phyloP scores from a whole-genome alignment of 805 yeast species.

The Metschnikowia picachoensis region DNA sequence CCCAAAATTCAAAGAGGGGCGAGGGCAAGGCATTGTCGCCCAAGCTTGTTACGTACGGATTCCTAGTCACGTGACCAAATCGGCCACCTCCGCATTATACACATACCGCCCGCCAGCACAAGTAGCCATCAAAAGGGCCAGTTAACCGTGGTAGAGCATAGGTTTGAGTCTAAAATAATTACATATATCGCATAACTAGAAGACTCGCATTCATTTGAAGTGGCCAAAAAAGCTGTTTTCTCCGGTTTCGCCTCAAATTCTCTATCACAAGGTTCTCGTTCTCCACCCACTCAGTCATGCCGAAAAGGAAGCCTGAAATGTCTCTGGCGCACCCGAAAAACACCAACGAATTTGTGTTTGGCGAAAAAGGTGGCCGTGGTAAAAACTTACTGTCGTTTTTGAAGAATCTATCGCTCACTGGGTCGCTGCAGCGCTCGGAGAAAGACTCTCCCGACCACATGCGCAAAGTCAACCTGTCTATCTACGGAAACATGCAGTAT shows the following conservation, averaged over 20 bases:
- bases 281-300: constrained; percentile 22
- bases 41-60: no score
- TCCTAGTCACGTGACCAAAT: no score
- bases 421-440: constrained; percentile 17
- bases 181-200: no score
- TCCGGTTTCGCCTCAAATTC: background rate
- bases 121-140: no score
- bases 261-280: background rate
- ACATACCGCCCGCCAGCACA: no score
- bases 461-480: constrained; percentile 32
- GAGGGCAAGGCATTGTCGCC: no score
- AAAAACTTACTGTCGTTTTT: constrained; percentile 52
- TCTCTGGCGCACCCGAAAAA: constrained; percentile 36
- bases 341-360: constrained; percentile 59
- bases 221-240: no score
- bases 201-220: no score
- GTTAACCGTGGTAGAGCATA: no score
- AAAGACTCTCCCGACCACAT: constrained; percentile 14
- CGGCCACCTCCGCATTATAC: no score
- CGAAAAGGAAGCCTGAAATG: constrained; percentile 43
- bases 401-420: constrained; percentile 40
- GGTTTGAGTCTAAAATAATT: no score
- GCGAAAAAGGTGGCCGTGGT: constrained; percentile 67
- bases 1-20: no score
- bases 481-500: constrained; percentile 37